These are phyloP conservation scores for Aristolochia fimbriata DNA, from an alignment of 164 flowering plant genomes.

Conservation along the genomic window DNA sequence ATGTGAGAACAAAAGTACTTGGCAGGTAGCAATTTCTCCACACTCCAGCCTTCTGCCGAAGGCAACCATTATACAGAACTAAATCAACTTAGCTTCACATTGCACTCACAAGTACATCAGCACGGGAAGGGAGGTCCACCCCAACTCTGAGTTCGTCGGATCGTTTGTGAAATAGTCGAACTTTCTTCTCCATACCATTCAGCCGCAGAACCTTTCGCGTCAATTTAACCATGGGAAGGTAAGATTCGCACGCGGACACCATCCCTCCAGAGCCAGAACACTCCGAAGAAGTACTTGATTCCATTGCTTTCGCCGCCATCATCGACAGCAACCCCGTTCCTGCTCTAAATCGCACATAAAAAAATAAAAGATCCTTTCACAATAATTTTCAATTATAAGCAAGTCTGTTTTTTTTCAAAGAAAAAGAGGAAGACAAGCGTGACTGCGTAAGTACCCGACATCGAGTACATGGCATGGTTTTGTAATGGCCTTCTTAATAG, in stretches of 20 bases:
- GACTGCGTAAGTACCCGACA: conserved; percentile 51
- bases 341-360: conserved; percentile 36
- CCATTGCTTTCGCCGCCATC: conserved; percentile 93
- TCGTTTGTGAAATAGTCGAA: conserved; percentile 58
- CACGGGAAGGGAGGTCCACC: conserved; percentile 56
- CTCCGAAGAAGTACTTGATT: conserved; percentile 9
- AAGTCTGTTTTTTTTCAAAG: neutral
- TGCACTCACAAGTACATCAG: conserved; percentile 59
- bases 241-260: conserved; percentile 88
- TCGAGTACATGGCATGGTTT: conserved; percentile 83
- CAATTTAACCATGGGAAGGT: conserved; percentile 91
- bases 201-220: conserved; percentile 60
- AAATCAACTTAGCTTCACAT: neutral
- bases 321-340: conserved; percentile 94
- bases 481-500: conserved; percentile 63
- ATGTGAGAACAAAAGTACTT: neutral
- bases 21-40: neutral
- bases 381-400: neutral
- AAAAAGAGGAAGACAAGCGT: neutral
- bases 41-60: neutral
- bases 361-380: neutral
- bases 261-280: conserved; percentile 25
- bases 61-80: neutral
- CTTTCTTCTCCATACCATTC: conserved; percentile 54
- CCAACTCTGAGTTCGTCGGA: conserved; percentile 84